Base-by-base conservation (phyloP, 1,139 yeast species). In the Williopsis jadinii region DNA sequence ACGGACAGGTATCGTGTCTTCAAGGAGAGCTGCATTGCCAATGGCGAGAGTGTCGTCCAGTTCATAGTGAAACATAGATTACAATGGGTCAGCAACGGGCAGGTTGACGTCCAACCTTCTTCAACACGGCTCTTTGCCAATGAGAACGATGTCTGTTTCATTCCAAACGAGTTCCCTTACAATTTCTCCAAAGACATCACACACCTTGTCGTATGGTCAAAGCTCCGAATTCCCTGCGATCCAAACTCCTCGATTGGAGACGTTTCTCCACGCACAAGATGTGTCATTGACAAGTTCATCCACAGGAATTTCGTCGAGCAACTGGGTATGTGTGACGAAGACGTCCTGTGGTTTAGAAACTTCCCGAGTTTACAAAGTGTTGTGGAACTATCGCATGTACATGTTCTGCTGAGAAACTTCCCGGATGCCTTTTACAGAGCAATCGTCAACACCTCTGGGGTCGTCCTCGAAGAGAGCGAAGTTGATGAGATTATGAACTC, bases 351-450 rank as follows among this genome's bases (percentile, higher is more conserved):
- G 85, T 79, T 79, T 59, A 70, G 78, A 50, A 79, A 79, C 53
- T 79, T 81, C 77, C 71, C 75, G 8, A 66, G 72, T 8, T 59
- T 79, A 35, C 85, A 79, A 54, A 75, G 83, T 51, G 79, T 79
- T 8, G 67, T 67, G 46, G 66, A 72, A 29, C 64, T 79, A 30
- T 77, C 83, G 35, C 85, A 79, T 55, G 62, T 79, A 15, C 85
- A 79, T 55, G 74, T 79, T 1, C 52, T 78, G 30, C 54, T 78
- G 13, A 66, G 62, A 40, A 73, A 68, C 19, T 52, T 69, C 30
- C 11, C 32, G 8, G 24, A 34, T 10, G 14, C 35, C 5, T 9
- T 29, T 3, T 13, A 38, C 9, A 12, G 38, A 0, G 11, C 33
- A 4, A 31, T 49, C 3, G 28, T 40, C 1, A 32, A 34, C 1